A percentile compares a stretch with the other conserved stretches of the same genome.
Evolutionary conservation across 345 rosid species (phyloP).

Genomic region (Populus alba): DNA sequence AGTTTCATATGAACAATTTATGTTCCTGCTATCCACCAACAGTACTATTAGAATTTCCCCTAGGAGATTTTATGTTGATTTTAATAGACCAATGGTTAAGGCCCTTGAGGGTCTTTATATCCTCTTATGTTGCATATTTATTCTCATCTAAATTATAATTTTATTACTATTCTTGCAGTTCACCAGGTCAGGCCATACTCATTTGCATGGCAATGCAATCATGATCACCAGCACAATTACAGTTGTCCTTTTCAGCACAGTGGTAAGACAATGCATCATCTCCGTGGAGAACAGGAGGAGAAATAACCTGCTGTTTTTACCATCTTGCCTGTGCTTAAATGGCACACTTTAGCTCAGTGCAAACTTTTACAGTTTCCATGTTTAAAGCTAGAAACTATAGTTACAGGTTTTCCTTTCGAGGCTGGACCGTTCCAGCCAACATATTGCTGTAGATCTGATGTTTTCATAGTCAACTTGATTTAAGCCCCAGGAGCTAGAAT

Average conservation of each 20-base stretch:
- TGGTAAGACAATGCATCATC: conserved; percentile 45
- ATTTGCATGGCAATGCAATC: conserved; percentile 62
- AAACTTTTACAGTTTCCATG: background rate
- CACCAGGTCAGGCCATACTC: conserved; percentile 58
- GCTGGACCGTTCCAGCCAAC: background rate
- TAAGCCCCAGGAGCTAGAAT: background rate
- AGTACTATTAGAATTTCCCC: background rate
- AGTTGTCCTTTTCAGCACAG: conserved; percentile 87
- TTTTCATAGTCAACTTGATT: background rate
- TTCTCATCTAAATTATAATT: background rate
- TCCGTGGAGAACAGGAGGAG: background rate
- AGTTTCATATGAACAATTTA: background rate
- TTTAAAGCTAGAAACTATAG: background rate
- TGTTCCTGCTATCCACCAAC: background rate
- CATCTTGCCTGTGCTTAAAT: background rate
- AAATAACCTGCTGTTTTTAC: background rate
- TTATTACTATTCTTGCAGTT: conserved; percentile 43
- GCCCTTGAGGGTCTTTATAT: no score
- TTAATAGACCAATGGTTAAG: background rate
- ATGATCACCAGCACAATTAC: conserved; percentile 97
- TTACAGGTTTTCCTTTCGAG: background rate
- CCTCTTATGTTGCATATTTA: background rate
- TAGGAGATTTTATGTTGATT: background rate
- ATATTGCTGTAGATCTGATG: background rate
- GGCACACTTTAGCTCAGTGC: background rate